Conservation (phyloP, 352 stramenopile species). For the Pythium folliculosum region DNA sequence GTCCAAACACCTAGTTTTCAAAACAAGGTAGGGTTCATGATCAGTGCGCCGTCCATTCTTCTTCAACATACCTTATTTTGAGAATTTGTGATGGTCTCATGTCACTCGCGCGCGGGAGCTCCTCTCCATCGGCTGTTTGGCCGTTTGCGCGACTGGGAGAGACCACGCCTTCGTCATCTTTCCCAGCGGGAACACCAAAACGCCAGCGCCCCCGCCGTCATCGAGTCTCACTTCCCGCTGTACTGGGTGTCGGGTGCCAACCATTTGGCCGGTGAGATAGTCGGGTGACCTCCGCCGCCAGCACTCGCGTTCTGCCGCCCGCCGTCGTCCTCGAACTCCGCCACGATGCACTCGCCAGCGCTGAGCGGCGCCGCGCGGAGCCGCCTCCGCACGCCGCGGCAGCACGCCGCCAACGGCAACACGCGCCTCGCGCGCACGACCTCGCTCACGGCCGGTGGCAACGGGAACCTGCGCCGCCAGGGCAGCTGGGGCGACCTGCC, state of each 20-base stretch:
- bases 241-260: not conserved
- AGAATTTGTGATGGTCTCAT: not conserved
- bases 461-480: slow-evolving; percentile 1
- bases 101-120: slow-evolving; percentile 5
- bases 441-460: slow-evolving; percentile 15
- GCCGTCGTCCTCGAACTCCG: not conserved
- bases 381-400: slow-evolving; percentile 38
- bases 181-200: not conserved
- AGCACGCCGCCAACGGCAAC: slow-evolving; percentile 16
- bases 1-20: too few species aligned
- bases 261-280: not conserved
- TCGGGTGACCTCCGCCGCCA: not conserved
- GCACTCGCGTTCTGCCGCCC: not conserved
- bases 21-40: not conserved
- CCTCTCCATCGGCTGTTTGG: not conserved
- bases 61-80: slow-evolving; percentile 2
- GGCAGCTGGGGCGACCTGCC: slow-evolving; percentile 25
- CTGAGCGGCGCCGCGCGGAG: slow-evolving; percentile 55
- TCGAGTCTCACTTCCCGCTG: not conserved
- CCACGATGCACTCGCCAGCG: slow-evolving; percentile 63
- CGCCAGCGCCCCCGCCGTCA: too few species aligned
- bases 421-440: slow-evolving; percentile 12
- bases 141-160: slow-evolving; percentile 8
- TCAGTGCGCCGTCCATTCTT: not conserved
- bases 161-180: slow-evolving; percentile 3